phyloP scores from a whole-genome alignment of 352 stramenopile species.

The Pythium coloratum region DNA sequence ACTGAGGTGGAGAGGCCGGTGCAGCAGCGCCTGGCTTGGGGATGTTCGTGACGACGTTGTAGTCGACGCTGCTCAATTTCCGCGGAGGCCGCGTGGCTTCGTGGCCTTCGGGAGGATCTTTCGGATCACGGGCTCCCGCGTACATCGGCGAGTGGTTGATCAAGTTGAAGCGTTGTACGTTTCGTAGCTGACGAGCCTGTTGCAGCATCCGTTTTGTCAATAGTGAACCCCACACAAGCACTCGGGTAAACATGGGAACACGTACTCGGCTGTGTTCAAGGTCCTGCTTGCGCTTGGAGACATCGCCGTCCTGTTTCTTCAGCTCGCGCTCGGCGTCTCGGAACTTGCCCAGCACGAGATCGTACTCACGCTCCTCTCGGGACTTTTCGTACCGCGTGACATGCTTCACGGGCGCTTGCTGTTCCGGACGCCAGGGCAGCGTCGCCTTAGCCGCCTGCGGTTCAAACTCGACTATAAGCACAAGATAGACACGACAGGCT shows the following conservation, averaged over 20 bases:
- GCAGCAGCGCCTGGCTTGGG: conserved; percentile 12
- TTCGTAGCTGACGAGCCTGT: conserved; percentile 62
- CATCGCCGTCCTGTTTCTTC: conserved; percentile 34
- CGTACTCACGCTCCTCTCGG: conserved; percentile 67
- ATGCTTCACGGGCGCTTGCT: conserved; percentile 55
- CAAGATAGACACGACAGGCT: neutral
- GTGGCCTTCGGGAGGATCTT: conserved; percentile 29
- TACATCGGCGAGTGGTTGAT: conserved; percentile 67
- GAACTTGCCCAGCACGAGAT: conserved; percentile 66
- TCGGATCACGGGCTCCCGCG: conserved; percentile 42
- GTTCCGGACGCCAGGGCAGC: conserved; percentile 56
- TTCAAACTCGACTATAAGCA: neutral
- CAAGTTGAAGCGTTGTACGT: conserved; percentile 62
- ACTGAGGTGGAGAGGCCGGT: neutral
- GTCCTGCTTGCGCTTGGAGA: conserved; percentile 31
- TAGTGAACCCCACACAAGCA: neutral
- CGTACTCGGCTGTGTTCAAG: conserved; percentile 47
- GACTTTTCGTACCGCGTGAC: conserved; percentile 74
- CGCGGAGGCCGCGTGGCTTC: conserved; percentile 29
- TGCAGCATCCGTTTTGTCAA: neutral
- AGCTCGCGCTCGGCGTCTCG: conserved; percentile 56
- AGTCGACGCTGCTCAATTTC: conserved; percentile 36
- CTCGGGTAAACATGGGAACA: neutral
- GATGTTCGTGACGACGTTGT: conserved; percentile 71
- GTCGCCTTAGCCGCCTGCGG: conserved; percentile 54